Evolutionary conservation across 495 filamentous ascomycete species (phyloP).

Genomic region (Penicillium antarcticum): DNA sequence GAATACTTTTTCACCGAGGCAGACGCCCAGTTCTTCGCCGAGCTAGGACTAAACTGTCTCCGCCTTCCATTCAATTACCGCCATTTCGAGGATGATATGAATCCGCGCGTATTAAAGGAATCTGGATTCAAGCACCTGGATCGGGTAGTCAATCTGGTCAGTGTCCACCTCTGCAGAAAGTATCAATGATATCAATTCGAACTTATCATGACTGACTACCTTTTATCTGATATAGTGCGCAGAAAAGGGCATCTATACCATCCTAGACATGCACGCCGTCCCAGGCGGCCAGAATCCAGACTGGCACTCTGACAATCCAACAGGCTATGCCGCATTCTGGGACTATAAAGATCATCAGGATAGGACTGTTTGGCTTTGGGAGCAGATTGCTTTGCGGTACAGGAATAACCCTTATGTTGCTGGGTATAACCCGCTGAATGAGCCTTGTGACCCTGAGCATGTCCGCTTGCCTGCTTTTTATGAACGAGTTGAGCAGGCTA

Average conservation of each 20-base stretch:
- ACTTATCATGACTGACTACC: not conserved
- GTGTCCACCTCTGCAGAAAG: not conserved
- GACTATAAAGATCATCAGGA: slow-evolving; percentile 61
- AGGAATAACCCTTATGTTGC: slow-evolving; percentile 54
- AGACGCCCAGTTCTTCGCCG: slow-evolving; percentile 60
- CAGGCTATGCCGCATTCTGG: slow-evolving; percentile 59
- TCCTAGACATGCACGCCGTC: slow-evolving; percentile 61
- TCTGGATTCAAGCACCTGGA: slow-evolving; percentile 59
- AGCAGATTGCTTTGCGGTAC: slow-evolving; percentile 55
- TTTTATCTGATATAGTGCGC: slow-evolving; percentile 38
- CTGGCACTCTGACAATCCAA: slow-evolving; percentile 60
- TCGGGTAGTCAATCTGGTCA: slow-evolving; percentile 49
- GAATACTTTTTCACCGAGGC: slow-evolving; percentile 62
- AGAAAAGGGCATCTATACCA: slow-evolving; percentile 54
- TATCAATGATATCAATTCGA: not conserved
- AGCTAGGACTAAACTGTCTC: slow-evolving; percentile 57
- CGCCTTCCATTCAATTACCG: slow-evolving; percentile 64
- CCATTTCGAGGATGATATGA: slow-evolving; percentile 63
- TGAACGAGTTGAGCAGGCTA: slow-evolving; percentile 52
- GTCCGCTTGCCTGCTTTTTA: slow-evolving; percentile 54
- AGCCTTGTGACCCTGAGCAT: slow-evolving; percentile 59
- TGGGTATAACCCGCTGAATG: slow-evolving; percentile 66
- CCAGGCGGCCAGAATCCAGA: slow-evolving; percentile 65
- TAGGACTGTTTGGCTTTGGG: slow-evolving; percentile 58
- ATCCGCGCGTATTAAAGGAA: slow-evolving; percentile 55